Evolutionary conservation across 164 flowering plant species (phyloP), one percentile per base, ranked within the genome.

Genomic region (Tetracentron sinense): DNA sequence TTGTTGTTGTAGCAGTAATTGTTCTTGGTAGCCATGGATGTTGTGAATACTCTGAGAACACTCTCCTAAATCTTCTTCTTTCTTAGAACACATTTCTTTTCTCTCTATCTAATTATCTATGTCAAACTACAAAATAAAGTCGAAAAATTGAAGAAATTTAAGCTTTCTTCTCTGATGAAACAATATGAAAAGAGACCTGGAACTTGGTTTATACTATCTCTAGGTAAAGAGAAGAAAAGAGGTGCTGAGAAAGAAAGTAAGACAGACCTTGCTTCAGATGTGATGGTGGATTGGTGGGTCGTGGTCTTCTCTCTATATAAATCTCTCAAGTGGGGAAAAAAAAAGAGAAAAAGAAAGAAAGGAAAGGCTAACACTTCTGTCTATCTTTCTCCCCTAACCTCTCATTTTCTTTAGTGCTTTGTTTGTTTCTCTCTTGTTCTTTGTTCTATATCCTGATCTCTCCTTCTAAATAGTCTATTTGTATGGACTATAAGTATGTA

Each of bases 21-120:
- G 78, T 21, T 81, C 81, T 78, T 78, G 84, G 66, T 69, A 78
- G 58, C 65, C 65, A 70, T 78, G 83, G 17, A 74, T 35, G 70
- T 67, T 81, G 20, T 82, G 68, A 50, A 72, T 69, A 30, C 70
- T 64, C 26, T 78, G 74, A 20, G 81, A 81, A 58, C 74, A 74
- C 57, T 79, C 80, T n/a, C 74, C 79, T 67, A 74, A 71, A 61
- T 79, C 74, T 38, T 86, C 82, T 55, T 67, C 64, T 42, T 61
- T 66, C 63, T 69, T 66, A 22, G 63, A 71, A 63, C 74, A 72
- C 79, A 75, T 72, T 48, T 58, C 65, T 67, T 47, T 14, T 28
- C 54, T 56, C 22, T 51, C 47, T 10, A 38, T 38, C 44, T 4
- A 38, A 8, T 1, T 4, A 10, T 4, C 14, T 38, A 38, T 38